phyloP scores from a whole-genome alignment of 2,329 filamentous ascomycete species.

The Sporothrix dimorphospora region DNA sequence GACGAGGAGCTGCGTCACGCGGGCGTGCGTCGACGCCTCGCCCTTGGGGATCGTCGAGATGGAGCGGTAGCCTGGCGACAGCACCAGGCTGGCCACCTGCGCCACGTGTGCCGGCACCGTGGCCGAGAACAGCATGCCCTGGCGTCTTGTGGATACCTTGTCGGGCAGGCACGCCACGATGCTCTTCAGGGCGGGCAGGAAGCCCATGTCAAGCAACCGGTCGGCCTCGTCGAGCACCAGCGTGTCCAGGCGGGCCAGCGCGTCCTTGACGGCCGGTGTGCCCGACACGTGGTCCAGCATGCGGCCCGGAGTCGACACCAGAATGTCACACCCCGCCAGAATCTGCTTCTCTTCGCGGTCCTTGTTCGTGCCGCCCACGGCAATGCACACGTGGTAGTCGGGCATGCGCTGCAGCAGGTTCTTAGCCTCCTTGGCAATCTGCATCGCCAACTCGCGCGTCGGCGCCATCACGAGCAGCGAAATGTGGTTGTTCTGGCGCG shows the following conservation, averaged over 20 bases:
- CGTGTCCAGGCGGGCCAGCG: constrained; percentile 71
- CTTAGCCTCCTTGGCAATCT: constrained; percentile 71
- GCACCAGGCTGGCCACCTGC: constrained; percentile 69
- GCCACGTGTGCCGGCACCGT: constrained; percentile 81
- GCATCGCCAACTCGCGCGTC: constrained; percentile 70
- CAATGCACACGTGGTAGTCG: constrained; percentile 73
- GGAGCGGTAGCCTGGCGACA: constrained; percentile 74
- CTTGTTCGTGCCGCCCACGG: constrained; percentile 81
- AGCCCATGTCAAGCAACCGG: constrained; percentile 80
- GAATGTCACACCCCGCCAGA: constrained; percentile 72
- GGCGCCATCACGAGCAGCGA: constrained; percentile 69
- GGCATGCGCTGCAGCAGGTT: constrained; percentile 73
- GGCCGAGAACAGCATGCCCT: constrained; percentile 83
- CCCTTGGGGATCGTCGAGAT: constrained; percentile 78
- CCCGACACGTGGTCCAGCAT: constrained; percentile 78
- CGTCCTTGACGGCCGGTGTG: constrained; percentile 67
- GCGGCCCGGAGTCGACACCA: constrained; percentile 80
- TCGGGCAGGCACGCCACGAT: constrained; percentile 73
- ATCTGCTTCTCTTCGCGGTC: constrained; percentile 71
- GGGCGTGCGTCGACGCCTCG: constrained; percentile 75
- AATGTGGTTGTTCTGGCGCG: constrained; percentile 45
- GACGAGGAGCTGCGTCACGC: constrained; percentile 73
- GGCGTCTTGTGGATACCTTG: constrained; percentile 60
- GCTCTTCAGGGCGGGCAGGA: constrained; percentile 76
- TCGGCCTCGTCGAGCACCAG: constrained; percentile 85